A percentile compares a stretch with the other conserved stretches of the same genome.
phyloP scores from a whole-genome alignment of 257 asterid genomes.

The Capsicum rhomboideum region DNA sequence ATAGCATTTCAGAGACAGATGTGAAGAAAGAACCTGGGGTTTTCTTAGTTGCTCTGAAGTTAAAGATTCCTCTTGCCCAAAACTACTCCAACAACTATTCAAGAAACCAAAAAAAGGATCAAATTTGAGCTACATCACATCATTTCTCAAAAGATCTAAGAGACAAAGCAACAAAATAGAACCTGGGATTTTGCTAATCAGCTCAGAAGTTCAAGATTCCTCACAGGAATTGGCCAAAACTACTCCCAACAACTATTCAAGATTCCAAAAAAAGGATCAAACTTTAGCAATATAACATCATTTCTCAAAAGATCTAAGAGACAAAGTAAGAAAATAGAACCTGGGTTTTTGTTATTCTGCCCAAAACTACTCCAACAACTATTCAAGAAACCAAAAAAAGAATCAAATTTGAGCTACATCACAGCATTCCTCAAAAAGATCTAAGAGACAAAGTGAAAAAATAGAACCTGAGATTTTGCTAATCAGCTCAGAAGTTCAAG shows the following conservation, averaged over 20 bases:
- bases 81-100: background rate
- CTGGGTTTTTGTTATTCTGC: background rate
- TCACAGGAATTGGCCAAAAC: no score
- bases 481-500: slow-evolving; percentile 4
- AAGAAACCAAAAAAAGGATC: background rate
- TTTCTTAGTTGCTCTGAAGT: slow-evolving; percentile 5
- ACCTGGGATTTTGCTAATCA: slow-evolving; percentile 23
- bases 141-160: slow-evolving; percentile 1
- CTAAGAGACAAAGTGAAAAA: background rate
- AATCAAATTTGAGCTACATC: slow-evolving; percentile 7
- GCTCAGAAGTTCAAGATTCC: background rate
- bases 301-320: background rate
- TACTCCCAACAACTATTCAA: background rate
- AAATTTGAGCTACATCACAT: slow-evolving; percentile 5
- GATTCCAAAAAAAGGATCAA: background rate
- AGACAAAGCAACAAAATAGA: slow-evolving; percentile 1
- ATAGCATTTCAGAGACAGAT: background rate
- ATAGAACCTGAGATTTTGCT: slow-evolving; percentile 19
- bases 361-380: background rate
- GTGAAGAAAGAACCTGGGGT: slow-evolving; percentile 18
- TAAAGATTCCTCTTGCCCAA: background rate
- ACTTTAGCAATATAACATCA: background rate
- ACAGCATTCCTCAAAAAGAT: slow-evolving; percentile 1
- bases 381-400: background rate
- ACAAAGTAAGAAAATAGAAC: no score